Evolutionary conservation across 805 yeast genomes (phyloP).

Genomic region (Candida khao-thaluensis): DNA sequence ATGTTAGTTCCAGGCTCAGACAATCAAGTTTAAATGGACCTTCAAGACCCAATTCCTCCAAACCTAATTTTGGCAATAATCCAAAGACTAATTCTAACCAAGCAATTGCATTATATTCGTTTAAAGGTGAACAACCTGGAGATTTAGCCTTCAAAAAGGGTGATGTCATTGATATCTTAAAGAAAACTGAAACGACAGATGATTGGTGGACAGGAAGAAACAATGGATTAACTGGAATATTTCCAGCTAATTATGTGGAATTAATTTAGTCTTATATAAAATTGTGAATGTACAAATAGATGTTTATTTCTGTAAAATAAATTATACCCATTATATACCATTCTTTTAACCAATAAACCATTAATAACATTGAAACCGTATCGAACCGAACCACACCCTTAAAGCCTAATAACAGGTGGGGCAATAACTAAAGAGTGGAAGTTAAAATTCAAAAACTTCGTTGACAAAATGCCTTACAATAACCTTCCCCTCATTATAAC

Average conservation of each 20-base stretch:
- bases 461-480: conserved; percentile 66
- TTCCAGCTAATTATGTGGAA: conserved; percentile 97
- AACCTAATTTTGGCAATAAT: conserved; percentile 40
- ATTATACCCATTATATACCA: too few species aligned
- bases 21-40: conserved; percentile 31
- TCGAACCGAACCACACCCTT: too few species aligned
- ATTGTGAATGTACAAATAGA: background rate
- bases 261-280: conserved; percentile 42
- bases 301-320: background rate
- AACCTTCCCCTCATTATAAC: conserved; percentile 64
- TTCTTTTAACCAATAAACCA: too few species aligned
- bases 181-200: conserved; percentile 83
- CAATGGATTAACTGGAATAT: conserved; percentile 83
- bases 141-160: conserved; percentile 94
- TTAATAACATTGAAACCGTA: too few species aligned
- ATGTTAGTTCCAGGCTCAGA: conserved; percentile 34
- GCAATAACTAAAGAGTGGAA: too few species aligned
- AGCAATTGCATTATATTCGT: conserved; percentile 86
- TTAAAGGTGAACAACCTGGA: conserved; percentile 91
- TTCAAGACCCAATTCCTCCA: conserved; percentile 39
- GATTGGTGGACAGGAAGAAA: conserved; percentile 99
- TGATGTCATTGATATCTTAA: conserved; percentile 82
- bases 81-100: conserved; percentile 53
- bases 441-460: conserved; percentile 21
- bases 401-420: too few species aligned